Evolutionary conservation across 179 eudicot genomes (phyloP).

Genomic region (Spinacia oleracea): DNA sequence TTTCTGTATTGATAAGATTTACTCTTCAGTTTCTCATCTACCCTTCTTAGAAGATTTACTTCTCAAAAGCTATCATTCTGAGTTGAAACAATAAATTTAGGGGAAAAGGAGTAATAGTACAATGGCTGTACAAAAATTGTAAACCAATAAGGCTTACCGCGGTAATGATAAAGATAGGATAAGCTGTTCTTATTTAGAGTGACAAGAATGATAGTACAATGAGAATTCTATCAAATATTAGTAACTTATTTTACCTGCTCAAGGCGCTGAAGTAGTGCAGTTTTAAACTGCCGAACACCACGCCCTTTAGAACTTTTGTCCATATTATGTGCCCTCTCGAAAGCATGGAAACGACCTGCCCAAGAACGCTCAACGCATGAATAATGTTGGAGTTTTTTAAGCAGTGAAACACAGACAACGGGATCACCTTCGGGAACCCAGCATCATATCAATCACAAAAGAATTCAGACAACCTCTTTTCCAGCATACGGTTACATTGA

Average conservation of each 20-base stretch:
- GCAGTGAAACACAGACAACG: neutral
- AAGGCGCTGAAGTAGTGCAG: conserved; percentile 91
- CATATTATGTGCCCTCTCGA: conserved; percentile 89
- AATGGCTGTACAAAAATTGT: neutral
- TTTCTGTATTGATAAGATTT: neutral
- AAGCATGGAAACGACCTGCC: conserved; percentile 97
- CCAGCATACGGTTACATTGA: neutral
- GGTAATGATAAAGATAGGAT: neutral
- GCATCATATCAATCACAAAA: conserved; percentile 5
- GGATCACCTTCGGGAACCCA: neutral
- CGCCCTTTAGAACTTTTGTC: conserved; percentile 87
- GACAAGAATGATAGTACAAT: neutral
- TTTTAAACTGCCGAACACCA: conserved; percentile 94
- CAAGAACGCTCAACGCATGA: neutral
- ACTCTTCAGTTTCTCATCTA: neutral
- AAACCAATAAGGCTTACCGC: neutral
- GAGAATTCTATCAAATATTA: neutral
- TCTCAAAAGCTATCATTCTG: neutral
- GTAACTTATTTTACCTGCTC: conserved; percentile 58
- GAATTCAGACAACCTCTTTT: neutral
- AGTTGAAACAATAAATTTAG: neutral
- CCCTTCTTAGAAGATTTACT: neutral
- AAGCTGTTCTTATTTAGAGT: neutral
- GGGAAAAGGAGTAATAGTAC: neutral
- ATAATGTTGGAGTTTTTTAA: neutral